Base-by-base conservation (phyloP, 495 filamentous ascomycete genomes). In the Elasticomyces elasticus region DNA sequence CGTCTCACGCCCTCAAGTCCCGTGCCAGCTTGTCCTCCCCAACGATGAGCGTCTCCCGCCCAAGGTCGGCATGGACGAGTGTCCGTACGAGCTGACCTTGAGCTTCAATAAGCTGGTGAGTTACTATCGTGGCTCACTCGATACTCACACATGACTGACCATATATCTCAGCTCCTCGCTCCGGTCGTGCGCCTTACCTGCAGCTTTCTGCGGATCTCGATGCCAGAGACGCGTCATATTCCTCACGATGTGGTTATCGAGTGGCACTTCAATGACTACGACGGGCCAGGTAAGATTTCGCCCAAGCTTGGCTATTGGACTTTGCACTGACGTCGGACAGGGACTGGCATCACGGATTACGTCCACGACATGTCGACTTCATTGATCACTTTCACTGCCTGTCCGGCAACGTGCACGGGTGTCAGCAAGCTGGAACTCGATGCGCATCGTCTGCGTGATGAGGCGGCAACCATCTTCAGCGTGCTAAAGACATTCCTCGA, bases 211-310 rank as follows among this genome's bases (percentile, higher is more conserved):
- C 35, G 35, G 13, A 15, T 40, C 4, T 40, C 12, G 35, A 40
- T n/a, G n/a, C n/a, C n/a, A n/a, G n/a, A n/a, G n/a, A n/a, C n/a
- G n/a, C n/a, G n/a, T n/a, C n/a, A n/a, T n/a, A n/a, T n/a, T n/a
- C 35, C 35, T 12, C 12, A 40, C 25, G 25, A 17, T 22, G 6
- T 19, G 6, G 42, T 27, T 3, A 17, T 45, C 20, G 42, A 45
- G 17, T 49, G 45, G 45, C 45, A 49, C 27, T 49, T 28, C 24
- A 28, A 49, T 28, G 45, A 49, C 22, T 49, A 49, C 45, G n/a
- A 49, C 24, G 45, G 45, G 5, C 26, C 45, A 11, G 17, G 24
- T 31, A 31, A 3, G 17, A n/a, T n/a, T n/a, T n/a, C n/a, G n/a
- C n/a, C n/a, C n/a, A n/a, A n/a, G n/a, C n/a, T n/a, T n/a, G n/a